Percentiles rank a stretch among this genome's conserved stretches.
Evolutionary conservation across 306 rosid species (phyloP).

Genomic region (Glycine latifolia): DNA sequence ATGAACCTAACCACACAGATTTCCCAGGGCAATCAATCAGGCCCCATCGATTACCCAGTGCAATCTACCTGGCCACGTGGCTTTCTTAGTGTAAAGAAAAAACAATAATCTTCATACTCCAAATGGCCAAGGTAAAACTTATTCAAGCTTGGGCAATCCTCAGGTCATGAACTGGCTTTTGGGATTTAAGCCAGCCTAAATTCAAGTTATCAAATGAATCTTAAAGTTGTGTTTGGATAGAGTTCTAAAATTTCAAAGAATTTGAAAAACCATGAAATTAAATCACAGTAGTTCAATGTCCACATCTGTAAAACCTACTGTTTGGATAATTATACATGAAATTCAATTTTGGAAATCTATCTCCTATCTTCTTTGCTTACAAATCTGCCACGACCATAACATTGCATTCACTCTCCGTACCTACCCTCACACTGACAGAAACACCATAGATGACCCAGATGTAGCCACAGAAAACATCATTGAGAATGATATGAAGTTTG

Average conservation of each 20-base stretch:
- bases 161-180: background rate
- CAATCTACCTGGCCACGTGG: background rate
- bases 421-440: background rate
- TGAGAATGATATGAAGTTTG: too few relatives aligned
- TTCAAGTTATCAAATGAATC: conserved; percentile 16
- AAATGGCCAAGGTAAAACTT: background rate
- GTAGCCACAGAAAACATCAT: too few relatives aligned
- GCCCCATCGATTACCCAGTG: background rate
- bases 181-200: background rate
- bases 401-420: conserved; percentile 29
- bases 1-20: background rate
- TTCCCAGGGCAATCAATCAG: background rate
- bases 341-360: conserved; percentile 24
- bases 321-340: conserved; percentile 14
- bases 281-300: conserved; percentile 1
- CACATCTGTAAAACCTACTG: background rate
- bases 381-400: conserved; percentile 27
- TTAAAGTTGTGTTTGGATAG: conserved; percentile 14
- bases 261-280: conserved; percentile 29
- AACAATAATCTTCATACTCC: background rate
- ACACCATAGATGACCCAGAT: too few relatives aligned
- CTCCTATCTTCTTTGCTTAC: background rate
- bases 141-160: background rate
- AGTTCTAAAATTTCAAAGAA: background rate
- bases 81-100: background rate